These are phyloP conservation scores for Diaporthe amygdali DNA, from an alignment of 2,329 filamentous ascomycete genomes.

Conservation along the genomic window DNA sequence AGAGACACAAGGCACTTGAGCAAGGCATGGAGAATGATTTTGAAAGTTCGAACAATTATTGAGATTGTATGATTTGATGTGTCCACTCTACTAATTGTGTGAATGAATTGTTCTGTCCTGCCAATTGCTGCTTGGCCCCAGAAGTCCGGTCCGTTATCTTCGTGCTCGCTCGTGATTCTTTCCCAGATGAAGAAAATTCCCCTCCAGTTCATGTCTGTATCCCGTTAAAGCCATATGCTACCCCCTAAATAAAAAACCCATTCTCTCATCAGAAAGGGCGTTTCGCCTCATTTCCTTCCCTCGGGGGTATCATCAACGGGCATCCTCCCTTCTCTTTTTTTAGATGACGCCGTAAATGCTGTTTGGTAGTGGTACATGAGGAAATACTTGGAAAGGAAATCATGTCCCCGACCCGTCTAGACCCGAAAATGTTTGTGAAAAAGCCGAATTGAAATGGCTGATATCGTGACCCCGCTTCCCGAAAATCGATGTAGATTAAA, in stretches of 20 bases:
- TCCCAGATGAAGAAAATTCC: background rate
- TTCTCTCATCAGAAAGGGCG: constrained; percentile 12
- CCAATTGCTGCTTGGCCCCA: background rate
- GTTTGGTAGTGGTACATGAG: constrained; percentile 22
- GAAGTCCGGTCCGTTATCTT: constrained; percentile 14
- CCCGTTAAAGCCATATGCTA: background rate
- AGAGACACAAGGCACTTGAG: too few relatives aligned
- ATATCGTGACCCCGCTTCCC: constrained; percentile 13
- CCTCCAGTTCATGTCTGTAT: background rate
- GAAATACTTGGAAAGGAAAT: constrained; percentile 21
- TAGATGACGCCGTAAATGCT: constrained; percentile 26
- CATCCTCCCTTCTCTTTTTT: constrained; percentile 25
- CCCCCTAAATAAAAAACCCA: background rate
- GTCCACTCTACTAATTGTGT: constrained; percentile 11
- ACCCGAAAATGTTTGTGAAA: background rate
- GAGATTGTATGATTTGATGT: constrained; percentile 8
- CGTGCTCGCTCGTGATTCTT: constrained; percentile 19
- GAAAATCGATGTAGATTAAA: constrained; percentile 19
- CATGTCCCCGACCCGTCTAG: background rate
- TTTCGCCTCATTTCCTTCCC: constrained; percentile 21
- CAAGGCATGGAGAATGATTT: background rate
- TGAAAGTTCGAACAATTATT: background rate
- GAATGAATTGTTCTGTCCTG: constrained; percentile 3
- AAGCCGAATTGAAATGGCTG: constrained; percentile 26
- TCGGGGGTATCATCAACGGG: constrained; percentile 25